Percentiles rank a stretch among this genome's conserved stretches.
Conservation (phyloP, 345 rosid species). For the Moricandia arvensis region DNA sequence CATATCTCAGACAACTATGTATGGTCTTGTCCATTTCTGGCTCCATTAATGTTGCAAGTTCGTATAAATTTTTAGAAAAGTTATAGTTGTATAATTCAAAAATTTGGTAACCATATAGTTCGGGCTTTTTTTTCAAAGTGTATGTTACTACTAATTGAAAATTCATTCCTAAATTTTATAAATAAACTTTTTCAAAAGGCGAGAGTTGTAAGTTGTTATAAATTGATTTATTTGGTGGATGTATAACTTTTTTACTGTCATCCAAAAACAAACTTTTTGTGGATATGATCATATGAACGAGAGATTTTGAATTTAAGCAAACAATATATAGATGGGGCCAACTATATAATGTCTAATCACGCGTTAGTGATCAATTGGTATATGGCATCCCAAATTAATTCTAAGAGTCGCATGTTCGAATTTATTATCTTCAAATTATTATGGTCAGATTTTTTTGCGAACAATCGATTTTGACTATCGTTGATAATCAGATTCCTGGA, state of each 20-base stretch:
- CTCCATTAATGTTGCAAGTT: slow-evolving; percentile 4
- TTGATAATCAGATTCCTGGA: no score
- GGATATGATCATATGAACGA: background rate
- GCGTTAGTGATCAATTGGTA: no score
- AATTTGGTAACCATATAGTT: background rate
- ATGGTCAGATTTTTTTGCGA: no score
- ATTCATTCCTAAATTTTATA: background rate
- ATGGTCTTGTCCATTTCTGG: slow-evolving; percentile 23
- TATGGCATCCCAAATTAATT: no score
- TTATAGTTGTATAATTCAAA: background rate
- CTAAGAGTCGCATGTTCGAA: no score
- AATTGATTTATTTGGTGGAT: background rate
- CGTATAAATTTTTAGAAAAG: background rate
- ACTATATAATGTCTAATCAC: background rate
- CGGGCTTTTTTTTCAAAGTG: background rate
- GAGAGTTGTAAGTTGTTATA: background rate
- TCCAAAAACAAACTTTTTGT: background rate
- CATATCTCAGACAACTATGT: slow-evolving; percentile 14
- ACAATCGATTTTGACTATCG: no score
- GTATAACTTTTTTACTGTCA: background rate
- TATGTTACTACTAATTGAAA: background rate
- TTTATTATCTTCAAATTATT: no score
- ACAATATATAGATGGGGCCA: background rate
- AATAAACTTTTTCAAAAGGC: background rate
- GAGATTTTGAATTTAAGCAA: background rate